Evolutionary conservation across 768 basidiomycete genomes (phyloP), one percentile per base, ranked within the genome.

Genomic region (Hygrocybe coccinea): DNA sequence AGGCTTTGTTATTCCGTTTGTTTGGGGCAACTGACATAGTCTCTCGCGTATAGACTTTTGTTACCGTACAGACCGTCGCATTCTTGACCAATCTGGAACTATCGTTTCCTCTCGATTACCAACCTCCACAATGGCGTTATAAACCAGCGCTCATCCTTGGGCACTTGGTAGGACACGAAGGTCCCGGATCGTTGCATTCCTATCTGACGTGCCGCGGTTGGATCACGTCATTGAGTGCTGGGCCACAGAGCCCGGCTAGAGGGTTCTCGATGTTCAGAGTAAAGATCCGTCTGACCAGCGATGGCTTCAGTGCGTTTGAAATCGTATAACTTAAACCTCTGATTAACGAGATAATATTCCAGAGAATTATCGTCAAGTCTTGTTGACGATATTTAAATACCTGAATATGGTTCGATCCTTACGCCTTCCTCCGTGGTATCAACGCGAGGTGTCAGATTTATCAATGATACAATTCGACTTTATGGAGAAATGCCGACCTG

Each of bases 251-350:
- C 34, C 79, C 90, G 5, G 90, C 81, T 19, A 81, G 90, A 59
- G 91, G 93, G 1, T 92, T 97, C 66, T 88, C 85, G 38, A 86
- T 91, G 78, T 91, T 97, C 74, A 94, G 89, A 67, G 70, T 89
- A n/a, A 86, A 84, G 1, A 75, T 88, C 17, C 73, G 88, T 63
- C 71, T 99, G 59, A 97, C 97, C 0, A 77, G 81, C 35, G 84
- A 90, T 56, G 97, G 97, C 1, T 87, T 95, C 55, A 78, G 92
- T 95, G 65, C 64, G 89, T 44, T 59, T 34, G n/a, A 52, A n/a
- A 39, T 46, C 21, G 60, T 34, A 9, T 37, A 29, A 54, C 22
- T 10, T 15, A 4, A 5, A 24, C 15, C 29, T 5, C 22, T 8
- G 11, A 33, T 22, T 47, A 44, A 55, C 19, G 29, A 56, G 35